Conservation (phyloP, 306 rosid genomes). For the Dryas drummondii region DNA sequence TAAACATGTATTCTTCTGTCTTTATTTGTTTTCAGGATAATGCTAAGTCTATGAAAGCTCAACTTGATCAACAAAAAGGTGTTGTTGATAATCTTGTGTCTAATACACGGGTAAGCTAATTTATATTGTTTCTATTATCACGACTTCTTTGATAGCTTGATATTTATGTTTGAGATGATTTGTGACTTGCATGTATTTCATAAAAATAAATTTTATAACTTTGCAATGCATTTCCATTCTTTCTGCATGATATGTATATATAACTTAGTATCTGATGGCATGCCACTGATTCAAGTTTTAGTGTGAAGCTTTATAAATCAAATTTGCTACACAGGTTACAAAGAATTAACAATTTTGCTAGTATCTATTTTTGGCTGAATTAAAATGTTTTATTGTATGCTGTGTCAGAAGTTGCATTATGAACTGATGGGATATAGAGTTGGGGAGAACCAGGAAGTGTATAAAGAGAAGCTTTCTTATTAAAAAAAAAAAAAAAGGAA, state of each 20-base stretch:
- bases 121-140: not conserved
- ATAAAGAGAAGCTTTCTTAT: not conserved
- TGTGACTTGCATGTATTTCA: not conserved
- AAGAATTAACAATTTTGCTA: not conserved
- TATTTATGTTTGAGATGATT: not conserved
- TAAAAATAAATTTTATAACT: not conserved
- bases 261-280: not conserved
- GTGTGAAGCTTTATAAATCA: not conserved
- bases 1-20: constrained; percentile 6
- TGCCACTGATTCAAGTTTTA: not conserved
- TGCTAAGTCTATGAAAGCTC: constrained; percentile 82
- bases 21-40: constrained; percentile 67
- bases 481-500: not conserved
- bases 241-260: constrained; percentile 1
- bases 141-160: not conserved
- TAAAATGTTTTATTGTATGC: not conserved
- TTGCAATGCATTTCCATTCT: not conserved
- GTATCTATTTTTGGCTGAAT: not conserved
- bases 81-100: constrained; percentile 95
- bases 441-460: not conserved
- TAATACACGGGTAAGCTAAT: constrained; percentile 72
- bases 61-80: constrained; percentile 92
- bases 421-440: not conserved
- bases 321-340: not conserved
- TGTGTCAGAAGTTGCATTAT: not conserved